Percentiles rank a stretch among this genome's conserved stretches.
Evolutionary conservation across 2,329 filamentous ascomycete species (phyloP).

Genomic region (Apiospora phragmitis): DNA sequence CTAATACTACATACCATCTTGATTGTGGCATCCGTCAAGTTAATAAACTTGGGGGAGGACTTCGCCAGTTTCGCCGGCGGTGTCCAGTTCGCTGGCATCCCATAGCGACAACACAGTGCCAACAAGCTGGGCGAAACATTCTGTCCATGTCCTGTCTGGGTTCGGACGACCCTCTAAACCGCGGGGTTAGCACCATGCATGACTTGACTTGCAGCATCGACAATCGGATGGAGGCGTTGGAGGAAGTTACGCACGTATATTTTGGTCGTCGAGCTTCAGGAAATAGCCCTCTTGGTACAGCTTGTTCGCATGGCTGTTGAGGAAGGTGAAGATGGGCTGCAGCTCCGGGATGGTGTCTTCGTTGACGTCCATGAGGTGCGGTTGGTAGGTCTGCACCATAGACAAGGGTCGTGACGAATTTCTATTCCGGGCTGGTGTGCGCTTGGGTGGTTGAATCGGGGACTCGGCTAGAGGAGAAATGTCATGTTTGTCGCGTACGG

Average conservation of each 20-base stretch:
- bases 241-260: conserved; percentile 67
- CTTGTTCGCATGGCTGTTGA: conserved; percentile 96
- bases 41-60: conserved; percentile 93
- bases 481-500: conserved; percentile 32
- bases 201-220: not conserved
- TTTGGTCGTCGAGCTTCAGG: conserved; percentile 92
- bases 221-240: conserved; percentile 12
- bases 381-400: conserved; percentile 83
- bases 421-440: conserved; percentile 39
- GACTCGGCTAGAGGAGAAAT: conserved; percentile 44
- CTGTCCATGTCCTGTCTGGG: conserved; percentile 84
- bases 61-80: conserved; percentile 79
- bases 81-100: conserved; percentile 91
- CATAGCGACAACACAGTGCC: conserved; percentile 93
- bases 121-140: conserved; percentile 95
- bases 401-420: conserved; percentile 72
- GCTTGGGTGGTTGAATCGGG: conserved; percentile 29
- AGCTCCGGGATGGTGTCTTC: conserved; percentile 89
- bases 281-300: conserved; percentile 98
- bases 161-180: conserved; percentile 79
- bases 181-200: not conserved
- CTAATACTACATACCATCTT: conserved; percentile 72
- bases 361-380: conserved; percentile 81
- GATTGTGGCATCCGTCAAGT: conserved; percentile 94
- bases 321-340: conserved; percentile 87